Conservation (phyloP, 2,329 filamentous ascomycete species). For the Drechslera avenae region DNA sequence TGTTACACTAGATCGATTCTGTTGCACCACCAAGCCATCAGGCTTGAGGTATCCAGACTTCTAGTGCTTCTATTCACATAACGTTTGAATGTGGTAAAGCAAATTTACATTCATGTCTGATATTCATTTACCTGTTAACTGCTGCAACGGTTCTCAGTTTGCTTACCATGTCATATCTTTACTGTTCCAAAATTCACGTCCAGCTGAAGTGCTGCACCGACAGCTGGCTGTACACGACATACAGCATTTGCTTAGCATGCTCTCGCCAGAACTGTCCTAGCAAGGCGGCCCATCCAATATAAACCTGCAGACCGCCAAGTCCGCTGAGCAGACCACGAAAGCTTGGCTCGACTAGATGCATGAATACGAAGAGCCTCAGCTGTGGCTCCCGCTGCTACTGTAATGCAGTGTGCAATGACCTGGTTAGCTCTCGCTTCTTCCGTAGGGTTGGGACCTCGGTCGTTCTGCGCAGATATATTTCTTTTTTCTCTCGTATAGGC, state of each 20-base stretch:
- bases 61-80: neutral
- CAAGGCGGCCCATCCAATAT: slow-evolving; percentile 4
- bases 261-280: neutral
- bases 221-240: too few species aligned
- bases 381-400: neutral
- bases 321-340: neutral
- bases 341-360: slow-evolving; percentile 6
- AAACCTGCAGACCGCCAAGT: slow-evolving; percentile 15
- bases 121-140: too few species aligned
- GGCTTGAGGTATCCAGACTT: neutral
- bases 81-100: too few species aligned
- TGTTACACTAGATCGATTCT: neutral
- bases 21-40: neutral
- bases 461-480: neutral
- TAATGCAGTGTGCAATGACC: slow-evolving; percentile 2
- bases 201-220: too few species aligned
- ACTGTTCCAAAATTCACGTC: too few species aligned
- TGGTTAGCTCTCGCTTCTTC: neutral
- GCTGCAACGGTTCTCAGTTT: too few species aligned
- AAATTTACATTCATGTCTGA: too few species aligned
- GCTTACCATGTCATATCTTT: too few species aligned
- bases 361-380: slow-evolving; percentile 8
- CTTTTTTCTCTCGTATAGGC: too few species aligned
- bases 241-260: neutral
- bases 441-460: neutral